A percentile compares a stretch with the other conserved stretches of the same genome.
Evolutionary conservation across 1,284 basidiomycete species (phyloP).

Genomic region (Leucoagaricus sp.): DNA sequence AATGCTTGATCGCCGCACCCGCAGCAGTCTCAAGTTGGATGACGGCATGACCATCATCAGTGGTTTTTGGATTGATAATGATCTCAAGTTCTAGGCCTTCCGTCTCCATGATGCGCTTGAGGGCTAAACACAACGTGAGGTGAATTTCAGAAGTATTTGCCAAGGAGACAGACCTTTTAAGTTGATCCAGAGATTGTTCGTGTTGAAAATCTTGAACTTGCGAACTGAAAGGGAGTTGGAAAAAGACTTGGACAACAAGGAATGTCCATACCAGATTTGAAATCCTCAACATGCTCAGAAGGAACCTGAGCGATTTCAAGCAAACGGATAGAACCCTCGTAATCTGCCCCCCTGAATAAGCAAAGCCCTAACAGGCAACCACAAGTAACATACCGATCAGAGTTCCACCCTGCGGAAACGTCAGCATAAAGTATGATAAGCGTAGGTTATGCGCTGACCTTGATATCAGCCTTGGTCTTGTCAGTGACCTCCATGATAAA

Average conservation of each 20-base stretch:
- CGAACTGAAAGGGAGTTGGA: conserved; percentile 51
- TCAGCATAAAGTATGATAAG: conserved; percentile 3
- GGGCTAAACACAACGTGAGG: conserved; percentile 42
- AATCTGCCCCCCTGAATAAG: conserved; percentile 50
- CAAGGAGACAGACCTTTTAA: conserved; percentile 55
- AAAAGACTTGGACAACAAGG: conserved; percentile 4
- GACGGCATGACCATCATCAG: conserved; percentile 88
- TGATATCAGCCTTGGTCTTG: conserved; percentile 99
- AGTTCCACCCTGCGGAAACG: conserved; percentile 78
- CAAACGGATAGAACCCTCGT: conserved; percentile 91
- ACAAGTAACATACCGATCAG: conserved; percentile 60
- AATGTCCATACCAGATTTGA: conserved; percentile 73
- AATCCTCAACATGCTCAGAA: conserved; percentile 97
- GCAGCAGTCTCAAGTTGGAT: conserved; percentile 97
- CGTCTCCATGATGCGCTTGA: conserved; percentile 94
- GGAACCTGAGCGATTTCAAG: conserved; percentile 99
- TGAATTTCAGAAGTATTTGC: background rate
- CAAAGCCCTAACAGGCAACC: background rate
- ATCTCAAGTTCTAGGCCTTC: conserved; percentile 92
- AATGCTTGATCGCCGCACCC: conserved; percentile 98
- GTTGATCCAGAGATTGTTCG: conserved; percentile 98
- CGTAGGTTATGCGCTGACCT: conserved; percentile 42
- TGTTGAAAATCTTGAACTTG: conserved; percentile 97
- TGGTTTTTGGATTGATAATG: conserved; percentile 94
- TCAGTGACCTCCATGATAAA: conserved; percentile 99